phyloP scores from a whole-genome alignment of 2,329 filamentous ascomycete species.

The Trichophyton simii region DNA sequence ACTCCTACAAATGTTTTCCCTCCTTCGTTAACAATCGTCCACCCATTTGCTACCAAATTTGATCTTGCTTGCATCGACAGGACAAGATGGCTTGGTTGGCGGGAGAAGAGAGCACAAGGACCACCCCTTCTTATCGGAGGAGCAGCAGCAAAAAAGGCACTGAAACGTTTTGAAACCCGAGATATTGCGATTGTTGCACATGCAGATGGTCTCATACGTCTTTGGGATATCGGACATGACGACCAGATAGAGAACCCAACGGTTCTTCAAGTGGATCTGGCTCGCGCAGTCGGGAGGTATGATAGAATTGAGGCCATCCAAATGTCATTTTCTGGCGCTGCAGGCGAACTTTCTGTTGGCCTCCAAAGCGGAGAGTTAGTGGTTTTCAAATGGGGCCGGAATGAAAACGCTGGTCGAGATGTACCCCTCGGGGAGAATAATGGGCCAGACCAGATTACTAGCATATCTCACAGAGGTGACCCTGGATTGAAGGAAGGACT shows the following conservation, averaged over 20 bases:
- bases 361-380: constrained; percentile 72
- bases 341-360: constrained; percentile 75
- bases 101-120: constrained; percentile 68
- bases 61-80: constrained; percentile 63
- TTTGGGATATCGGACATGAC: constrained; percentile 85
- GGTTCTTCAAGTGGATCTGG: constrained; percentile 74
- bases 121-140: constrained; percentile 70
- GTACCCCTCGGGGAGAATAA: constrained; percentile 39
- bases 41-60: constrained; percentile 70
- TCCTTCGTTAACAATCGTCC: constrained; percentile 72
- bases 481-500: constrained; percentile 63
- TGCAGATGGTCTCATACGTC: constrained; percentile 75
- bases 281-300: constrained; percentile 65
- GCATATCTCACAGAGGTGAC: constrained; percentile 62
- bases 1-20: constrained; percentile 88
- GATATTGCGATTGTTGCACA: constrained; percentile 80
- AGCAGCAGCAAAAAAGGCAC: constrained; percentile 53
- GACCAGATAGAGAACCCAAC: constrained; percentile 84
- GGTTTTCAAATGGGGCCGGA: constrained; percentile 78
- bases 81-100: constrained; percentile 76
- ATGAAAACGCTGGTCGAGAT: constrained; percentile 58
- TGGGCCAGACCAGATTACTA: constrained; percentile 57
- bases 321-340: constrained; percentile 68
- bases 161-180: constrained; percentile 67
- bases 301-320: constrained; percentile 63